Evolutionary conservation across 2,329 filamentous ascomycete species (phyloP), one percentile per base, ranked within the genome.

Genomic region (Thielaviopsis ethacetica): DNA sequence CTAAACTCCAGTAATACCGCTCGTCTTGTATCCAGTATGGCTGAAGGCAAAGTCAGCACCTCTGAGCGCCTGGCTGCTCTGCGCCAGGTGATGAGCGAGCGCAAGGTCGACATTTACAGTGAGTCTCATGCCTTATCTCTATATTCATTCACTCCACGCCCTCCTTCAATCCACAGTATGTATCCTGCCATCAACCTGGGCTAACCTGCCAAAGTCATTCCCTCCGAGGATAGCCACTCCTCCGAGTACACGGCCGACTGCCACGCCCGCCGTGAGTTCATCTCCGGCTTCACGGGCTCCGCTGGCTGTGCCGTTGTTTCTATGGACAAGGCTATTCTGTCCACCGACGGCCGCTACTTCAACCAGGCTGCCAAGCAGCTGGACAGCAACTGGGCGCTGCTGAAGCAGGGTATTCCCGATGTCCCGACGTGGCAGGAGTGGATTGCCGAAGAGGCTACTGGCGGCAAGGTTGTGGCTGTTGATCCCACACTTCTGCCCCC

Each of bases 221-320:
- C 93, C 0, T 96, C 91, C 38, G 93, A 97, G 79, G 93, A 98
- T 70, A 91, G 88, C 68, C 93, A 98, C 70, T 88, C 91, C 65
- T 97, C 91, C 65, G 93, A 98, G 74, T 98, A 98, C 72, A 96
- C 96, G 70, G 93, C 93, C 56, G 84, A 85, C n/a, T 95, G 89
- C 69, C 93, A 98, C 75, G 91, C 81, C 62, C 84, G 93, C 65
- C 84, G 93, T 76, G 88, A 85, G 68, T 96, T 85, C 68, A 95
- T 98, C 65, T 91, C 84, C 62, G 91, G 93, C 26, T 98, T 98
- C 71, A 89, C 88, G 61, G 93, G 93, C 59, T 98, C 93, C 10
- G 91, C 93, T 51, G 93, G 93, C 61, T 95, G 88, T 63, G 93
- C 91, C 47, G 85, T 98, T 56, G 79, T 98, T 59, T 93, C 91